Evolutionary conservation across 2,329 filamentous ascomycete genomes (phyloP).

Genomic region (Bipolaris sorokiniana): DNA sequence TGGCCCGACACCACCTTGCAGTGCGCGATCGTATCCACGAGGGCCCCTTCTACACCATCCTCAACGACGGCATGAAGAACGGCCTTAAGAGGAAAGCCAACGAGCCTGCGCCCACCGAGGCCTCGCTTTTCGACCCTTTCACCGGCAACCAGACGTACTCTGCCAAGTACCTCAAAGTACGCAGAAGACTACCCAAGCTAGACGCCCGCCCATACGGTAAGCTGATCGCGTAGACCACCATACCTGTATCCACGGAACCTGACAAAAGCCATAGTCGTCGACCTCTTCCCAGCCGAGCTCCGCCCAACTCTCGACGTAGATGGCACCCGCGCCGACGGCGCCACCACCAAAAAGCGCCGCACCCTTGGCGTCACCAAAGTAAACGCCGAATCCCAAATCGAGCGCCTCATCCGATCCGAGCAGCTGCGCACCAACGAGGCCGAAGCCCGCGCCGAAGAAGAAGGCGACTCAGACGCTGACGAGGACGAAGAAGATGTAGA

Average conservation of each 20-base stretch:
- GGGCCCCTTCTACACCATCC: slow-evolving; percentile 64
- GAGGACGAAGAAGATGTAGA: slow-evolving; percentile 56
- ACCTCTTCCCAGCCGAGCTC: slow-evolving; percentile 65
- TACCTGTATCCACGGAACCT: slow-evolving; percentile 1
- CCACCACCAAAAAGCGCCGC: slow-evolving; percentile 40
- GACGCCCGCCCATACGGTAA: slow-evolving; percentile 61
- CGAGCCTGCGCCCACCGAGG: slow-evolving; percentile 48
- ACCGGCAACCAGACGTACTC: slow-evolving; percentile 66
- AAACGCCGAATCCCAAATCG: slow-evolving; percentile 40
- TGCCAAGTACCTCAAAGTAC: slow-evolving; percentile 63
- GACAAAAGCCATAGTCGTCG: slow-evolving; percentile 54
- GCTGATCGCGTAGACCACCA: slow-evolving; percentile 26
- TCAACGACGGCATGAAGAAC: slow-evolving; percentile 56
- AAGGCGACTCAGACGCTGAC: slow-evolving; percentile 51
- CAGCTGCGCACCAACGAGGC: slow-evolving; percentile 54
- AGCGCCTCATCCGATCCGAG: slow-evolving; percentile 53
- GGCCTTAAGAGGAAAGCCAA: slow-evolving; percentile 46
- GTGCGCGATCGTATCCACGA: slow-evolving; percentile 64
- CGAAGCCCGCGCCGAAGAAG: slow-evolving; percentile 53
- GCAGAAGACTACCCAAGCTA: slow-evolving; percentile 61
- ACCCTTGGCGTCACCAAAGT: slow-evolving; percentile 43
- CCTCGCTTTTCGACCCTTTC: slow-evolving; percentile 63
- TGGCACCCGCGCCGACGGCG: slow-evolving; percentile 28
- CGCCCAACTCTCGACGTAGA: slow-evolving; percentile 63
- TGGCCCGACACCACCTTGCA: slow-evolving; percentile 58